These are phyloP conservation scores for Botrytis paeoniae DNA, from an alignment of 2,329 filamentous ascomycete genomes.

Conservation along the genomic window DNA sequence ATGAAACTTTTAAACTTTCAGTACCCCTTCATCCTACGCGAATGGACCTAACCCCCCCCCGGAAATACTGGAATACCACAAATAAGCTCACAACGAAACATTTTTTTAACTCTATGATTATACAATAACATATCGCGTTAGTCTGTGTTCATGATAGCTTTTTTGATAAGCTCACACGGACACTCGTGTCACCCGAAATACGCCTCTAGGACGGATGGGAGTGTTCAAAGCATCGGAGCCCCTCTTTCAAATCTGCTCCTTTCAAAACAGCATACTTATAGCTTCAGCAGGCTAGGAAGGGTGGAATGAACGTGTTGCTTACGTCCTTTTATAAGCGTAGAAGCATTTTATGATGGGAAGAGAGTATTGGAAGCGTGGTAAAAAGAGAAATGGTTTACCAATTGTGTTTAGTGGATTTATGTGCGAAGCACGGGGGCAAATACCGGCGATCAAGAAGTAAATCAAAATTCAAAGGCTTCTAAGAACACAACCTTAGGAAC, in stretches of 20 bases:
- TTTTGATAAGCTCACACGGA: background rate
- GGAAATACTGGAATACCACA: background rate
- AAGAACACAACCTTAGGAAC: constrained; percentile 46
- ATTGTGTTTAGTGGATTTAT: background rate
- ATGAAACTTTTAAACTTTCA: background rate
- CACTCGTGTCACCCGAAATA: background rate
- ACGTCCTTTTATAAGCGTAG: too few species aligned
- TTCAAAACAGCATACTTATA: background rate
- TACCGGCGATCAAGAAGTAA: constrained; percentile 37
- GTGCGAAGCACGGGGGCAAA: constrained; percentile 27
- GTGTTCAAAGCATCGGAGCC: background rate
- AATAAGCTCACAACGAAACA: background rate
- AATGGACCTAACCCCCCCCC: background rate
- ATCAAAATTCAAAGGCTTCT: constrained; percentile 41
- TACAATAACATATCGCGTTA: too few species aligned
- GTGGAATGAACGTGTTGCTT: too few species aligned
- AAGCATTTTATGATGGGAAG: too few species aligned
- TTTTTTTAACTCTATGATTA: too few species aligned
- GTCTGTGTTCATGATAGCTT: background rate
- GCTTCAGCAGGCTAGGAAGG: background rate
- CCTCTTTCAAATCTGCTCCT: background rate
- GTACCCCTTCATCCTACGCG: background rate
- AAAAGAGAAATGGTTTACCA: background rate
- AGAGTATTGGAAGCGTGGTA: background rate
- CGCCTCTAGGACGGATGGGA: background rate